These are phyloP conservation scores for Calonectria hongkongensis DNA, from an alignment of 2,329 filamentous ascomycete genomes.

Conservation along the genomic window DNA sequence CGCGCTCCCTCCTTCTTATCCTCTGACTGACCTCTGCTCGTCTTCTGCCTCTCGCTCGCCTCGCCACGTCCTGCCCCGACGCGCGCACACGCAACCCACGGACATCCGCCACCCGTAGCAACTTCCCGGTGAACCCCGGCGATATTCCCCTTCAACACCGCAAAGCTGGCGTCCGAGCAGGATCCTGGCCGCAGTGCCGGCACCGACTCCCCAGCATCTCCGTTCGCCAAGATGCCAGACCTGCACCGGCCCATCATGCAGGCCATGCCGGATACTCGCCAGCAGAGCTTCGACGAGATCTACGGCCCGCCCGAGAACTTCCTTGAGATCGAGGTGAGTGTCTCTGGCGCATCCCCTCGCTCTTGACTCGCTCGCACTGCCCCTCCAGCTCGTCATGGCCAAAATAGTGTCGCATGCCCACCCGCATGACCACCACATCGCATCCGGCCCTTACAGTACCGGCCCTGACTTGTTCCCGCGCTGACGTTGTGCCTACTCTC, in stretches of 20 bases:
- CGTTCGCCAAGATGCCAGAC: conserved; percentile 59
- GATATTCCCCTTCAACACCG: conserved; percentile 51
- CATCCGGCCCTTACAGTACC: conserved; percentile 5
- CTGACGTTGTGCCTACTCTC: conserved; percentile 21
- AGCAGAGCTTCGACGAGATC: conserved; percentile 98
- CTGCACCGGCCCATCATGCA: conserved; percentile 75
- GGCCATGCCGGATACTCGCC: conserved; percentile 83
- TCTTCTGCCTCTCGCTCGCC: background rate
- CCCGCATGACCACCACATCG: conserved; percentile 4
- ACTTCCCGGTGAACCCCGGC: conserved; percentile 12
- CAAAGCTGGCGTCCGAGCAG: conserved; percentile 66
- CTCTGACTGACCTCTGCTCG: conserved; percentile 3
- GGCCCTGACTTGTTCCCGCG: background rate
- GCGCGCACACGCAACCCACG: conserved; percentile 12
- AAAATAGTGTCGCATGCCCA: conserved; percentile 35
- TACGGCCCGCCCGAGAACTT: conserved; percentile 99
- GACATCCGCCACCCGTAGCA: background rate
- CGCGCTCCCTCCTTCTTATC: conserved; percentile 9
- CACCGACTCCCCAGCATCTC: conserved; percentile 49
- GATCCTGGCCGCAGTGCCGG: conserved; percentile 58
- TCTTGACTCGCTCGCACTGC: conserved; percentile 15
- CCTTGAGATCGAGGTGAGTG: conserved; percentile 91
- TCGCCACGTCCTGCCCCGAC: background rate
- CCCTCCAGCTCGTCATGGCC: conserved; percentile 3
- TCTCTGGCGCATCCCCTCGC: conserved; percentile 4